These are phyloP conservation scores for Bruguiera parviflora DNA, from an alignment of 345 rosid species.

Conservation along the genomic window DNA sequence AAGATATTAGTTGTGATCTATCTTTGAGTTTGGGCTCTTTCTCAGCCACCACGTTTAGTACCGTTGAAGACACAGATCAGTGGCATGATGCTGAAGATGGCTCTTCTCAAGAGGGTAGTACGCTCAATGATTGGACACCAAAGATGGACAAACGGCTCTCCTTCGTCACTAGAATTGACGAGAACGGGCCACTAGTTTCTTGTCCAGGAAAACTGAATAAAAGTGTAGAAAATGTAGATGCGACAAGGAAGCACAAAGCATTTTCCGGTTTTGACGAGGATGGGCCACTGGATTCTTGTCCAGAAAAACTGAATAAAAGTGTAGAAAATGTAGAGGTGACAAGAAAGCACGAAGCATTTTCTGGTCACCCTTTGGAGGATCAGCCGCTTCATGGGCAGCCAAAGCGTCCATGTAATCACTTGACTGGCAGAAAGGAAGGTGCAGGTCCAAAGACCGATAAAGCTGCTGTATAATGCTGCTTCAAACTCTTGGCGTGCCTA, in stretches of 20 bases:
- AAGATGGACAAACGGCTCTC: constrained; percentile 12
- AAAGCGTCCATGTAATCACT: constrained; percentile 27
- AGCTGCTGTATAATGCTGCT: not conserved
- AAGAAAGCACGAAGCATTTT: constrained; percentile 39
- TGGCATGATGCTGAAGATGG: constrained; percentile 19
- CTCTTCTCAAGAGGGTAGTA: constrained; percentile 27
- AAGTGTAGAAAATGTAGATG: constrained; percentile 6
- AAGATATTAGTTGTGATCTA: constrained; percentile 51
- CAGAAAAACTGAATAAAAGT: constrained; percentile 17
- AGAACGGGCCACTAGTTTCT: constrained; percentile 13
- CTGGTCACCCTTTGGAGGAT: constrained; percentile 26
- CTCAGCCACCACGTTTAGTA: constrained; percentile 21
- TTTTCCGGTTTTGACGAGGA: constrained; percentile 10
- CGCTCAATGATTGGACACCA: constrained; percentile 18
- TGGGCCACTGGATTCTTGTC: constrained; percentile 17
- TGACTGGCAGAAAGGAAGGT: constrained; percentile 24
- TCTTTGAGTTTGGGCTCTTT: constrained; percentile 72
- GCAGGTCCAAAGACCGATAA: constrained; percentile 8
- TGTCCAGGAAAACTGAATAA: constrained; percentile 20
- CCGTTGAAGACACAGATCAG: constrained; percentile 4
- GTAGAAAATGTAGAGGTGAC: constrained; percentile 5
- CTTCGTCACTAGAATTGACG: constrained; percentile 10
- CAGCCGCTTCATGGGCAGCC: constrained; percentile 32
- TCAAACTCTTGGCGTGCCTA: not conserved
- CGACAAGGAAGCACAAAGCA: constrained; percentile 37